A percentile compares a stretch with the other conserved stretches of the same genome.
These are phyloP conservation scores for Ustilaginoidea virens DNA, from an alignment of 2,329 filamentous ascomycete genomes.

Conservation along the genomic window DNA sequence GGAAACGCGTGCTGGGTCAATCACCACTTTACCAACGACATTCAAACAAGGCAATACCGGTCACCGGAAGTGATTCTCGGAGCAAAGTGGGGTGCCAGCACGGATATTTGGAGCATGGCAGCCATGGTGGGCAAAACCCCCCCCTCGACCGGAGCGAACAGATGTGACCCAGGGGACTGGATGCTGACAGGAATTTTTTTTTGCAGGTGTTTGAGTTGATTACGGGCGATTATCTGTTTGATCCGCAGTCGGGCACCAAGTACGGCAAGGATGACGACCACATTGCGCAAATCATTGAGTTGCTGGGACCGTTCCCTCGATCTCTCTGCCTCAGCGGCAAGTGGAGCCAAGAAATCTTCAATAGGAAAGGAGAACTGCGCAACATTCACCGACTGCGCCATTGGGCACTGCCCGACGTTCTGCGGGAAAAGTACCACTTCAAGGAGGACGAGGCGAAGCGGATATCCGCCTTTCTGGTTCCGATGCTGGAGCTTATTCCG, in stretches of 20 bases:
- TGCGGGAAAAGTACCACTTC: conserved; percentile 96
- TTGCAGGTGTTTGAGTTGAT: conserved; percentile 86
- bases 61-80: conserved; percentile 95
- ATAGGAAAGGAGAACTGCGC: conserved; percentile 87
- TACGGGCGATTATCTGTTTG: conserved; percentile 95
- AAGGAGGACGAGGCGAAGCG: conserved; percentile 63
- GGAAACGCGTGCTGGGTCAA: conserved; percentile 98
- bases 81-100: conserved; percentile 97
- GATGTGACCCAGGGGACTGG: too few relatives aligned
- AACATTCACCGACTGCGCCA: conserved; percentile 95
- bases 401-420: conserved; percentile 86
- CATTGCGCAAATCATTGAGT: conserved; percentile 96
- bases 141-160: too few relatives aligned
- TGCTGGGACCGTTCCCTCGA: conserved; percentile 86
- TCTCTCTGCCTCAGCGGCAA: conserved; percentile 83
- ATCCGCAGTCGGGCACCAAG: conserved; percentile 94
- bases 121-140: conserved; percentile 74
- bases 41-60: conserved; percentile 92
- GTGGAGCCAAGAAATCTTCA: conserved; percentile 98
- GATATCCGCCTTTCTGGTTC: conserved; percentile 67
- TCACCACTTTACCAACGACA: conserved; percentile 98
- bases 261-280: conserved; percentile 99
- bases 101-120: conserved; percentile 99
- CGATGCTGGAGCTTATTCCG: conserved; percentile 82
- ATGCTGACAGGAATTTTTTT: too few relatives aligned